These are phyloP conservation scores for Starmerella lactis-condensi DNA, from an alignment of 805 yeast genomes.

Conservation along the genomic window DNA sequence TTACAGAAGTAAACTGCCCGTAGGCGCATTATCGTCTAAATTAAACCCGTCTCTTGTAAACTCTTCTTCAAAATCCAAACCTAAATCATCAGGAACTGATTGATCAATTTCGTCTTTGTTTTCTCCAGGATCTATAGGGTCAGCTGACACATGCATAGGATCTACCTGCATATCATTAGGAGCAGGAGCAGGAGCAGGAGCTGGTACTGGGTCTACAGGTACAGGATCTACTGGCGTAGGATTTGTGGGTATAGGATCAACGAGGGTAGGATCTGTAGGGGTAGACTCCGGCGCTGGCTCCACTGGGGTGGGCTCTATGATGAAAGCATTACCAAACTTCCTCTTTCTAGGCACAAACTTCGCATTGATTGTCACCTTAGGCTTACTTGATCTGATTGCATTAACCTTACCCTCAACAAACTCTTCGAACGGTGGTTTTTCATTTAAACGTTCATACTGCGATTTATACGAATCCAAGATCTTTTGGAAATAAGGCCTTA, in stretches of 20 bases:
- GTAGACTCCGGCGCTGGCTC: slow-evolving; percentile 3
- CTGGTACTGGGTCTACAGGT: not conserved
- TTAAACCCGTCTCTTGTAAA: slow-evolving; percentile 5
- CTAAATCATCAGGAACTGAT: slow-evolving; percentile 3
- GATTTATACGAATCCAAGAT: slow-evolving; percentile 1
- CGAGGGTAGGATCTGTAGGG: not conserved
- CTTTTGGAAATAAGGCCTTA: slow-evolving; percentile 5
- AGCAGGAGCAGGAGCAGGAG: not conserved
- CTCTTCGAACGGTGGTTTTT: not conserved
- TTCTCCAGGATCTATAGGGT: not conserved
- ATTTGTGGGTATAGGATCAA: too few relatives aligned
- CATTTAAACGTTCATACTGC: not conserved
- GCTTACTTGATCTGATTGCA: slow-evolving; percentile 4
- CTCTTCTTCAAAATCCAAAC: slow-evolving; percentile 3
- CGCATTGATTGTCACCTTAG: slow-evolving; percentile 12
- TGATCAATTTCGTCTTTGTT: slow-evolving; percentile 3
- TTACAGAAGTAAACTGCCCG: slow-evolving; percentile 11
- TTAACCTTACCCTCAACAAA: slow-evolving; percentile 1
- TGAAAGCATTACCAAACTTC: slow-evolving; percentile 16
- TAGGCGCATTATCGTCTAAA: slow-evolving; percentile 9
- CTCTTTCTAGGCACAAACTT: slow-evolving; percentile 36
- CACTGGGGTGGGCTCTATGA: slow-evolving; percentile 5
- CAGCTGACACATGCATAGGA: not conserved
- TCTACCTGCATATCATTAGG: not conserved
- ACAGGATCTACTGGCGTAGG: not conserved